Evolutionary conservation across 1,284 basidiomycete genomes (phyloP), one percentile per base, ranked within the genome.

Genomic region (Microbotryum lychnidis-dioicae): DNA sequence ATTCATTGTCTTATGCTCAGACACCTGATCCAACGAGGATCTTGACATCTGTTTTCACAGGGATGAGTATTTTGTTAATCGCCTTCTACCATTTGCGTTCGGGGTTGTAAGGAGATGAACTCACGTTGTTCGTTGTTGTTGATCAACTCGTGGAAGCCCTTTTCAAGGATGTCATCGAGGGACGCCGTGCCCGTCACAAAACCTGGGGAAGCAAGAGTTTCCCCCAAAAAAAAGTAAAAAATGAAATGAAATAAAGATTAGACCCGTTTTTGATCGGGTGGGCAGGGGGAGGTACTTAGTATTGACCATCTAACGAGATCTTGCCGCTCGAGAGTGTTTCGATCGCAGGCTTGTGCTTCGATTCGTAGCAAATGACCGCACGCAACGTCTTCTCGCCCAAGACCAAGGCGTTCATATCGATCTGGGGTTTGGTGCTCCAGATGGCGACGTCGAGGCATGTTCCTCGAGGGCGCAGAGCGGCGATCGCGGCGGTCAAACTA

Each of bases 141-240:
- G 23, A 74, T 62, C 42, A 76, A 67, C 20, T 71, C 70, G 46
- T 72, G 61, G 56, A 76, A 71, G 1, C 75, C 76, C 45, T 73
- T 68, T 55, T 74, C 72, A 6, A 76, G 68, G 18, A 75, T 66
- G 20, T 76, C 72, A 9, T 74, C 73, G 45, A 76, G 60, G 9
- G 65, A 54, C 20, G 75, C 74, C 46, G 68, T 73, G 12, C 60
- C 66, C 1, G 75, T 76, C 47, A 76, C 71, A 18, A 75, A 65
- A 0, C 61, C 64, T 63, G 56, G 6, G 1, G 4, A 42, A 16
- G 37, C 37, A 42, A 16, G 2, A 14, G 4, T 42, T 16, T 14
- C 12, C 2, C 23, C 1, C 1, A 23, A 23, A 23, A 23, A 23
- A 23, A 23, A 23, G 2, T 23, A 23, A 23, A 23, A 23, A 23